A percentile compares a stretch with the other conserved stretches of the same genome.
phyloP scores from a whole-genome alignment of 2,329 filamentous ascomycete species.

The Niveomyces coronatus region DNA sequence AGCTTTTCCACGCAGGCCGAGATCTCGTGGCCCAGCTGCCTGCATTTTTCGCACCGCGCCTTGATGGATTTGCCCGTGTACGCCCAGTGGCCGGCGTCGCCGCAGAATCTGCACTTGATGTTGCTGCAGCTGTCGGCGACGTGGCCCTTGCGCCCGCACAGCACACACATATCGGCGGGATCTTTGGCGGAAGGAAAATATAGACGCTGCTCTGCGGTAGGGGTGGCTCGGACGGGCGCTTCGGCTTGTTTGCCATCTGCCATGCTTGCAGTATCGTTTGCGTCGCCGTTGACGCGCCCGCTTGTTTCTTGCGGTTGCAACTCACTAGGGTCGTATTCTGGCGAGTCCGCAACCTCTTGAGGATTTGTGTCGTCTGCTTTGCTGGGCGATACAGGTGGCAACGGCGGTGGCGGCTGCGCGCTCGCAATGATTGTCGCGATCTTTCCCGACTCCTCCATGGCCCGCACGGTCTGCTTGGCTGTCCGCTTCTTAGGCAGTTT shows the following conservation, averaged over 20 bases:
- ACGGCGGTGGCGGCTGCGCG: neutral
- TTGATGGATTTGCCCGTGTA: slow-evolving; percentile 38
- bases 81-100: slow-evolving; percentile 33
- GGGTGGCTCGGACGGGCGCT: slow-evolving; percentile 4
- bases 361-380: slow-evolving; percentile 1
- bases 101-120: slow-evolving; percentile 38
- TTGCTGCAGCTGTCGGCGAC: slow-evolving; percentile 32
- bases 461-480: slow-evolving; percentile 21
- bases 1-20: slow-evolving; percentile 47
- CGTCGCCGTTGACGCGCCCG: slow-evolving; percentile 5
- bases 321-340: slow-evolving; percentile 8
- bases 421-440: slow-evolving; percentile 11
- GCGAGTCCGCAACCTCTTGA: slow-evolving; percentile 2
- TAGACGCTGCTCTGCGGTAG: slow-evolving; percentile 21
- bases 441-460: slow-evolving; percentile 17
- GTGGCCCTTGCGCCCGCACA: slow-evolving; percentile 42
- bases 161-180: slow-evolving; percentile 36
- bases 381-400: neutral
- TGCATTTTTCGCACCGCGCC: slow-evolving; percentile 47
- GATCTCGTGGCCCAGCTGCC: slow-evolving; percentile 48
- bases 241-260: slow-evolving; percentile 14
- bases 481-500: slow-evolving; percentile 20
- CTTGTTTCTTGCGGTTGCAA: neutral
- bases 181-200: slow-evolving; percentile 43
- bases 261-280: neutral